Evolutionary conservation across 2,329 filamentous ascomycete species (phyloP).

Genomic region (Arachnopeziza araneosa): DNA sequence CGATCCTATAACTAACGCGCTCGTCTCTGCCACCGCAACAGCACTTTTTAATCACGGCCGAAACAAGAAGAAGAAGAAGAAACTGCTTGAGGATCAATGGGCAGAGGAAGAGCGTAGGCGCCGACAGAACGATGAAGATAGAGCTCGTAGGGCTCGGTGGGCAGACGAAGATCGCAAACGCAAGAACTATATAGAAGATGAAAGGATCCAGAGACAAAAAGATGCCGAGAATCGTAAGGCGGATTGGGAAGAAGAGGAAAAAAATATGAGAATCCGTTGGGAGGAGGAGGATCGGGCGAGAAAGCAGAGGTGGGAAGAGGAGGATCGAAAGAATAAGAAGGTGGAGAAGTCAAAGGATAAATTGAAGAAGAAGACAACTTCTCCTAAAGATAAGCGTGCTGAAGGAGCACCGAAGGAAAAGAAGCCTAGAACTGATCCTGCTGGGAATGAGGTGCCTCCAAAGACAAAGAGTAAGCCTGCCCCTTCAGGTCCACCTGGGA

Average conservation of each 20-base stretch:
- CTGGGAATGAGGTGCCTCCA: not conserved
- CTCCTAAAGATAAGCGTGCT: not conserved
- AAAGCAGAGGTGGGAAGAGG: not conserved
- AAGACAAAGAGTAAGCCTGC: not conserved
- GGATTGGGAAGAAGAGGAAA: not conserved
- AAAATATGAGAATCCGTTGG: not conserved
- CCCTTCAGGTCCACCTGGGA: not conserved
- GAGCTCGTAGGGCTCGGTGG: no score
- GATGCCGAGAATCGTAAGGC: not conserved
- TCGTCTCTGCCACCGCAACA: no score
- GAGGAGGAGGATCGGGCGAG: not conserved
- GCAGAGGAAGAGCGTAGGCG: no score
- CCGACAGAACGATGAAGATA: no score
- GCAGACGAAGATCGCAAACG: no score
- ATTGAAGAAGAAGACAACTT: not conserved
- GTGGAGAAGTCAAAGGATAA: not conserved
- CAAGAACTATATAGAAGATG: no score
- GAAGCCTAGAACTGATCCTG: not conserved
- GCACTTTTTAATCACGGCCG: no score
- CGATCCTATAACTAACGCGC: no score
- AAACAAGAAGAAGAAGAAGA: no score
- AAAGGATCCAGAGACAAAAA: not conserved
- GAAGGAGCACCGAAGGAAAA: not conserved
- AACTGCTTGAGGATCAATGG: no score
- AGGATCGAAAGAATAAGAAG: not conserved